Percentiles rank a stretch among this genome's conserved stretches.
Evolutionary conservation across 1,284 basidiomycete species (phyloP).

Genomic region (Kalmanozyma brasiliensis): DNA sequence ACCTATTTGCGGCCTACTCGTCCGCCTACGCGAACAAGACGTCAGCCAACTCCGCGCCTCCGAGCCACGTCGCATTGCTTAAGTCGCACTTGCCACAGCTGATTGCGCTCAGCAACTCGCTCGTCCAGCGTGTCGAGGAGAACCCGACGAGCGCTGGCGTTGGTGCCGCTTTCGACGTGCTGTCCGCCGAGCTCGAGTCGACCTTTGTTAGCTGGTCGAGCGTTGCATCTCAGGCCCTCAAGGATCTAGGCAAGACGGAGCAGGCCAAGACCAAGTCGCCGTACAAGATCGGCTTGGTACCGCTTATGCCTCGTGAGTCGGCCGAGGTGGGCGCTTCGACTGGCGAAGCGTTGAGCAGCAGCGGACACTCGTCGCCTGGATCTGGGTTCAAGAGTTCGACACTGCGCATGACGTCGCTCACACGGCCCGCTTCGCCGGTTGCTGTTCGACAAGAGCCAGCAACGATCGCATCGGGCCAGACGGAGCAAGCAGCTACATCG

Average conservation of each 20-base stretch:
- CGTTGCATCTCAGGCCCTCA: slow-evolving; percentile 29
- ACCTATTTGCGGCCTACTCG: slow-evolving; percentile 34
- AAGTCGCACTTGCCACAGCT: slow-evolving; percentile 60
- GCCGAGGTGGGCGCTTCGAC: slow-evolving; percentile 34
- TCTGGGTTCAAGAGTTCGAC: slow-evolving; percentile 11
- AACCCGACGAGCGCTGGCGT: slow-evolving; percentile 63
- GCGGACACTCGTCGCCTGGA: slow-evolving; percentile 22
- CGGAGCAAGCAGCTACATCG: slow-evolving; percentile 1
- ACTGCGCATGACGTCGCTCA: slow-evolving; percentile 39
- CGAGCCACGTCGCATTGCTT: slow-evolving; percentile 54
- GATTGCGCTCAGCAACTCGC: slow-evolving; percentile 62
- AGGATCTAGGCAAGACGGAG: slow-evolving; percentile 46
- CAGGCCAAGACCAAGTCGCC: slow-evolving; percentile 51
- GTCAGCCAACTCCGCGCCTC: slow-evolving; percentile 12
- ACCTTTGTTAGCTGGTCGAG: slow-evolving; percentile 61
- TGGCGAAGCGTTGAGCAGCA: slow-evolving; percentile 15
- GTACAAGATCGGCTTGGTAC: slow-evolving; percentile 53
- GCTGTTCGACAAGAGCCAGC: slow-evolving; percentile 2
- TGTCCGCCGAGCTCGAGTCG: slow-evolving; percentile 57
- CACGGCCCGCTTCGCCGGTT: slow-evolving; percentile 29
- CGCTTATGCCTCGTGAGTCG: slow-evolving; percentile 34
- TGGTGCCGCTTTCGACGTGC: slow-evolving; percentile 53
- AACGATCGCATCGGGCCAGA: no score
- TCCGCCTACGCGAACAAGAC: slow-evolving; percentile 17
- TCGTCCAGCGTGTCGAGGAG: slow-evolving; percentile 60